phyloP scores from a whole-genome alignment of 208 protist species.

The Leishmania tropica region DNA sequence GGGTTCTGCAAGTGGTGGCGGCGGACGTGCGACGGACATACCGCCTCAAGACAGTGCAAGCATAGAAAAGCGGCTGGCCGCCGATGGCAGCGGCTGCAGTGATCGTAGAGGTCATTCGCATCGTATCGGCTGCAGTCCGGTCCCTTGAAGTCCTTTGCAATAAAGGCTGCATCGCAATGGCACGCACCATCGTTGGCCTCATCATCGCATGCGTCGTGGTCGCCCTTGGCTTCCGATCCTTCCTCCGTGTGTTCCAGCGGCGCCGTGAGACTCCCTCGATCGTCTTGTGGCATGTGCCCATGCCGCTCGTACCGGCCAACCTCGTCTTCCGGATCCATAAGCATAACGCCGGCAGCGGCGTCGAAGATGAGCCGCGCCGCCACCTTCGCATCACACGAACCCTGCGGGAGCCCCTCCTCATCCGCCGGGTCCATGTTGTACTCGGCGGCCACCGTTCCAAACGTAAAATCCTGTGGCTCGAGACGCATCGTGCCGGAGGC shows the following conservation, averaged over 20 bases:
- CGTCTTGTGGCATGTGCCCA: conserved; percentile 8
- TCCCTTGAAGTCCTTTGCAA: conserved; percentile 52
- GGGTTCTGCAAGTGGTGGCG: conserved; percentile 45
- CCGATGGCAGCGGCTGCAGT: conserved; percentile 62
- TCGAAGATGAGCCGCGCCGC: conserved; percentile 62
- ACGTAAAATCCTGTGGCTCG: conserved; percentile 38
- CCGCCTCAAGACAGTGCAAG: conserved; percentile 61
- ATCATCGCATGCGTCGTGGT: conserved; percentile 3
- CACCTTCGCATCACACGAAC: conserved; percentile 54
- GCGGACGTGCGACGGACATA: conserved; percentile 74
- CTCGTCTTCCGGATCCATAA: conserved; percentile 63
- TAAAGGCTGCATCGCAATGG: conserved; percentile 46
- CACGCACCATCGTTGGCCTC: conserved; percentile 45
- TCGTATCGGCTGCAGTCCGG: conserved; percentile 66
- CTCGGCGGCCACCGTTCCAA: conserved; percentile 42
- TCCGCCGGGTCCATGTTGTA: conserved; percentile 54
- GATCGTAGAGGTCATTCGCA: conserved; percentile 56
- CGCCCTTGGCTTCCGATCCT: not conserved
- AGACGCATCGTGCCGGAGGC: conserved; percentile 11
- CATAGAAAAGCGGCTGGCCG: conserved; percentile 72
- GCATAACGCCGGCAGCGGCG: conserved; percentile 40
- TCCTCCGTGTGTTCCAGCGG: not conserved
- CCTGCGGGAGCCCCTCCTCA: conserved; percentile 16
- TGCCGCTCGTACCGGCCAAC: conserved; percentile 45
- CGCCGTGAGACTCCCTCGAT: conserved; percentile 1